These are phyloP conservation scores for Pyricularia pennisetigena DNA, from an alignment of 2,329 filamentous ascomycete genomes.

Conservation along the genomic window DNA sequence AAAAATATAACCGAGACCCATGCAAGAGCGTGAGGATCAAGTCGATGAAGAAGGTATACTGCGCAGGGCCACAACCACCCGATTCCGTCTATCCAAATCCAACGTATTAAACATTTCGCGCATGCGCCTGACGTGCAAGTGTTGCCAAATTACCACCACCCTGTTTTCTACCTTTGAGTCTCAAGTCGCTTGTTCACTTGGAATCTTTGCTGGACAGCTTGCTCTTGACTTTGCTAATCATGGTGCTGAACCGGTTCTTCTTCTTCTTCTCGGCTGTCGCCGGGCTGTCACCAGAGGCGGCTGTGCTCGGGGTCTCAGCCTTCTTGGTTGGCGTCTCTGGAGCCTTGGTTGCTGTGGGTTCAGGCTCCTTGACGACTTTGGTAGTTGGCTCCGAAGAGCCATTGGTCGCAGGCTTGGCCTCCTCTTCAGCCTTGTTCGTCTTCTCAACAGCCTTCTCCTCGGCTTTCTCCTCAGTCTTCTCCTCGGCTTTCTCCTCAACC, in stretches of 20 bases:
- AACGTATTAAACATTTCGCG: slow-evolving; percentile 1
- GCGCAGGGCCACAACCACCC: not conserved
- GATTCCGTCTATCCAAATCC: not conserved
- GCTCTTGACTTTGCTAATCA: slow-evolving; percentile 48
- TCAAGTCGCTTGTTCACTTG: not conserved
- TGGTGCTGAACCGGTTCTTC: slow-evolving; percentile 53
- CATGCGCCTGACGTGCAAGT: not conserved
- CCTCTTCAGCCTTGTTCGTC: slow-evolving; percentile 7
- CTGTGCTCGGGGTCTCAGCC: slow-evolving; percentile 13
- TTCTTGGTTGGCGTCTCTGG: slow-evolving; percentile 11
- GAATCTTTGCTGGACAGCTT: slow-evolving; percentile 25
- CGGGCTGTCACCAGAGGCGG: slow-evolving; percentile 21
- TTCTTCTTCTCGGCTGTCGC: slow-evolving; percentile 50
- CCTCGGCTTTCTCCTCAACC: slow-evolving; percentile 15
- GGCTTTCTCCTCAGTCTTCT: slow-evolving; percentile 12
- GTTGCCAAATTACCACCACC: not conserved
- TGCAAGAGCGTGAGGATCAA: not conserved
- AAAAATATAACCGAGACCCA: not conserved
- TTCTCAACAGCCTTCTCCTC: slow-evolving; percentile 15
- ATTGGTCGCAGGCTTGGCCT: slow-evolving; percentile 9
- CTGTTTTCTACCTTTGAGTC: not conserved
- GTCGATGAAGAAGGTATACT: not conserved
- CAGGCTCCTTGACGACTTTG: slow-evolving; percentile 1
- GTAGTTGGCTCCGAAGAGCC: slow-evolving; percentile 1
- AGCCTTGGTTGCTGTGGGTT: slow-evolving; percentile 1